Base-by-base conservation (phyloP, 164 flowering plant genomes). In the Protea cynaroides region DNA sequence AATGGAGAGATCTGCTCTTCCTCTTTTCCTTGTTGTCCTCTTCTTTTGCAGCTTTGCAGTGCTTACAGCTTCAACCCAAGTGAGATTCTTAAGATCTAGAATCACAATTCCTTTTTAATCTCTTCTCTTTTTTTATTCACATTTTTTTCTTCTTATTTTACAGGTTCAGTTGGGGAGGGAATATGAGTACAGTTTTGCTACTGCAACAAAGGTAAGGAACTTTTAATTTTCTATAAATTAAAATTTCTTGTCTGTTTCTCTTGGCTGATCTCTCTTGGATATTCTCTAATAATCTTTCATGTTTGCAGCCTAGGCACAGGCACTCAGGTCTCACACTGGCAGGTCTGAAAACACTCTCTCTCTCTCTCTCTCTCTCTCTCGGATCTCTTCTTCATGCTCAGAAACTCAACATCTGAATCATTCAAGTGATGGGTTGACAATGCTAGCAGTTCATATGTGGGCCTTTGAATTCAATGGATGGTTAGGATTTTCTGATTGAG, bases 291-390 rank as follows among this genome's bases (percentile, higher is more conserved):
- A 8, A 7, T 22, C 1, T 56, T 24, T 24, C 25, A 3, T 56
- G 18, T 40, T 53, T 40, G 68, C 49, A 63, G 11, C 67, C 34
- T 8, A 63, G 51, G 52, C 72, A 69, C 67, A 69, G 23, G 52
- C 67, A 69, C 63, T 69, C 72, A 34, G 72, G 72, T 7, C 63
- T 69, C 52, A 55, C 72, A 63, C 56, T 25, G 14, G 56, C 72
- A 69, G 72, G 72, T 69, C 21, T 38, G 61, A 6, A 24, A 5
- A 56, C 14, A 1, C 4, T 56, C 29, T 64, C 29, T 64, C 29
- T 56, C 29, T 64, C 29, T 5, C 34, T 24, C 37, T 34, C 25
- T 29, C 54, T 1, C 1, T 50, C 4, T 40, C 13, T 40, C 1
- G 46, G 10, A 8, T 12, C 46, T 40, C 46, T 40, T 40, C 4